These are phyloP conservation scores for Batkoa obscura DNA, from an alignment of 371 early-diverging fungal species.

Conservation along the genomic window DNA sequence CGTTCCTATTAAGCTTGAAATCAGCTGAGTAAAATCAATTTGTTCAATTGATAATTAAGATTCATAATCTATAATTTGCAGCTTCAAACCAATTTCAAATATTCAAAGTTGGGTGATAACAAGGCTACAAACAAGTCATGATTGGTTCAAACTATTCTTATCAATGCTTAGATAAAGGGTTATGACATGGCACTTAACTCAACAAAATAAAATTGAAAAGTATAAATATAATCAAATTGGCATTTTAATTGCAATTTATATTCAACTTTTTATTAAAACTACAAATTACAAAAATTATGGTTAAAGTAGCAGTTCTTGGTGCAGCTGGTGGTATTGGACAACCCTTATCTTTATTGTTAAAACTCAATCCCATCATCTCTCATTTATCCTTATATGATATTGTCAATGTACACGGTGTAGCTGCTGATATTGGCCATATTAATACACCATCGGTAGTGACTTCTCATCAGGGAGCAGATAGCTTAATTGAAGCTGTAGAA, in stretches of 20 bases:
- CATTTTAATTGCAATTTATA: not conserved
- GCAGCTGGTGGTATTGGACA: constrained; percentile 89
- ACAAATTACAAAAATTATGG: constrained; percentile 8
- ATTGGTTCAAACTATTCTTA: no score
- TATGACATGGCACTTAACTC: no score
- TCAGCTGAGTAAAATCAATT: no score
- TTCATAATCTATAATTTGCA: no score
- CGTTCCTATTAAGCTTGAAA: no score
- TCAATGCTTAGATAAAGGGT: no score
- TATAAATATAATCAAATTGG: no score
- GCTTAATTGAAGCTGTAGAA: constrained; percentile 39
- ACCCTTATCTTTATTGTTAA: constrained; percentile 70
- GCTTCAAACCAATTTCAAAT: no score
- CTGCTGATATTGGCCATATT: constrained; percentile 57
- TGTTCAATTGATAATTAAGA: no score
- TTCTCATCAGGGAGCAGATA: constrained; percentile 19
- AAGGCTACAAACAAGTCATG: no score
- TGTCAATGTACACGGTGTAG: constrained; percentile 52
- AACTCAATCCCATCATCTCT: constrained; percentile 40
- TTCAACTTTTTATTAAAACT: not conserved
- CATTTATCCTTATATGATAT: constrained; percentile 55
- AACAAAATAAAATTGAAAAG: no score
- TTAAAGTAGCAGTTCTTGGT: constrained; percentile 44
- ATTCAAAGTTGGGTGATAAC: no score
- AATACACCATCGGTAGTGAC: constrained; percentile 48